A percentile compares a stretch with the other conserved stretches of the same genome.
phyloP scores from a whole-genome alignment of 202 grass and related monocot genomes.

The Carex arenaria region DNA sequence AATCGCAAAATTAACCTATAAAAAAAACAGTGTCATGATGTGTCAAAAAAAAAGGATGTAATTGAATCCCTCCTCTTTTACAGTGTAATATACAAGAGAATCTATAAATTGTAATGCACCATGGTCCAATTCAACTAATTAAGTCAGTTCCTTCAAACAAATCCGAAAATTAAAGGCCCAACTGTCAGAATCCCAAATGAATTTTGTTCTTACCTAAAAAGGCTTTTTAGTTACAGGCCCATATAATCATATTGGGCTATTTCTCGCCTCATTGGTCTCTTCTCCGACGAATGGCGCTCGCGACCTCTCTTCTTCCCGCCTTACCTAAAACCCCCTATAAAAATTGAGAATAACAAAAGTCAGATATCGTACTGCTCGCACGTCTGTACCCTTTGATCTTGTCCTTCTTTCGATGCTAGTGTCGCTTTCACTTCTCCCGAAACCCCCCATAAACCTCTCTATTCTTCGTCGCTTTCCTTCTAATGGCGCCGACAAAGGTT shows the following conservation, averaged over 20 bases:
- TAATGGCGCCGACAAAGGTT: slow-evolving; percentile 33
- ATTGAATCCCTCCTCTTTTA: too few species aligned
- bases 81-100: too few species aligned
- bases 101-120: too few species aligned
- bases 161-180: background rate
- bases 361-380: background rate
- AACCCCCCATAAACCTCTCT: background rate
- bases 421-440: background rate
- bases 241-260: background rate
- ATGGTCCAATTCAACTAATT: background rate
- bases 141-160: background rate
- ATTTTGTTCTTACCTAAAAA: background rate
- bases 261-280: background rate
- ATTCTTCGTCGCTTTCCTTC: background rate
- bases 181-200: background rate
- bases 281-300: background rate
- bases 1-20: too few species aligned
- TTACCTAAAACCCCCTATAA: background rate
- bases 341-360: background rate
- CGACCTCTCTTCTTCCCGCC: slow-evolving; percentile 21
- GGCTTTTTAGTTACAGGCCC: background rate
- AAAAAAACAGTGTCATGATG: too few species aligned
- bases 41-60: too few species aligned
- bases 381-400: background rate
- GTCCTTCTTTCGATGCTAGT: background rate